phyloP scores from a whole-genome alignment of 2,329 filamentous ascomycete genomes.

The Anisogramma anomala region DNA sequence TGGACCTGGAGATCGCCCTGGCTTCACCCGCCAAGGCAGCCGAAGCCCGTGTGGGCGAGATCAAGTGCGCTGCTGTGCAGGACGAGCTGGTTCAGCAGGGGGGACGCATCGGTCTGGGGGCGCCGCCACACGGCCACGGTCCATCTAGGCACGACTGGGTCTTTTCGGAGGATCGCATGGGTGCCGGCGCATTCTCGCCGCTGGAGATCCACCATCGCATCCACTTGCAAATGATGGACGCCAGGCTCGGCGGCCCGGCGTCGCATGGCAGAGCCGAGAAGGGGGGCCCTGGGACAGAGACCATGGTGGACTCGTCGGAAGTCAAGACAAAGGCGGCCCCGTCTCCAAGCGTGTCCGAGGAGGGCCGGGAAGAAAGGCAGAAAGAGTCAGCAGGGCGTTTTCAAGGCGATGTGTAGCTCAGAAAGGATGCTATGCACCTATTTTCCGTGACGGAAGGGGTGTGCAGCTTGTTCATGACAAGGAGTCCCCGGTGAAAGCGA shows the following conservation, averaged over 20 bases:
- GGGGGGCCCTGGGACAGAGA: background rate
- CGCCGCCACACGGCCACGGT: background rate
- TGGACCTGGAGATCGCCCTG: conserved; percentile 8
- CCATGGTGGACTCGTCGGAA: background rate
- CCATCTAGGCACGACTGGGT: conserved; percentile 2
- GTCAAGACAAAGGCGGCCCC: background rate
- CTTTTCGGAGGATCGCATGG: conserved; percentile 2
- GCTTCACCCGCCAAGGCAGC: conserved; percentile 7
- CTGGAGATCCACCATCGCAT: conserved; percentile 9
- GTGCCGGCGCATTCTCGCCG: conserved; percentile 1
- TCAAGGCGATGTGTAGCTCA: too few relatives aligned
- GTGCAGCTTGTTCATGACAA: too few relatives aligned
- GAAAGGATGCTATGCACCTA: too few relatives aligned
- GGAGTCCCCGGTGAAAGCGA: too few relatives aligned
- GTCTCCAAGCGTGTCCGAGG: too few relatives aligned
- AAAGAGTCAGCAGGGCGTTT: too few relatives aligned
- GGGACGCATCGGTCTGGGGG: too few relatives aligned
- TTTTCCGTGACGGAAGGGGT: too few relatives aligned
- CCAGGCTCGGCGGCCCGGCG: background rate
- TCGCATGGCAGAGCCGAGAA: background rate
- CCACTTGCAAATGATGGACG: conserved; percentile 6
- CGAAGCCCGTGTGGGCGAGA: background rate
- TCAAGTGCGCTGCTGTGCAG: background rate
- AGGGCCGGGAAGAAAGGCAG: too few relatives aligned
- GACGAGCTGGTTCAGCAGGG: background rate